A percentile compares a stretch with the other conserved stretches of the same genome.
Conservation (phyloP, 495 filamentous ascomycete species). For the Penicillium cataractarum region DNA sequence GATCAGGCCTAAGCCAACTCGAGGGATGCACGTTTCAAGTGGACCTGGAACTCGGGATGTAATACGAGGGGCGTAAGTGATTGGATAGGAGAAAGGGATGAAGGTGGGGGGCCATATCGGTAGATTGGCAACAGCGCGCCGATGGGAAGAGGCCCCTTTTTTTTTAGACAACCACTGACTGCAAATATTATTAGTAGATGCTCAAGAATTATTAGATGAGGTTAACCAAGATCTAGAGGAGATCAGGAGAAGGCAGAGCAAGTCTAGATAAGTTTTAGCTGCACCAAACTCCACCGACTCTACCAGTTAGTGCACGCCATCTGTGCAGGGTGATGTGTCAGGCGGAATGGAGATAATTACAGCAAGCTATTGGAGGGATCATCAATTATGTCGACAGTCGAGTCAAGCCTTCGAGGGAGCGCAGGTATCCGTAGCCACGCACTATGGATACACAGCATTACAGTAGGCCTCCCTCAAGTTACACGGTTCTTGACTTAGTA, state of each 20-base stretch:
- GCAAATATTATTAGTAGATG: not conserved
- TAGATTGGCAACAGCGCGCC: slow-evolving; percentile 10
- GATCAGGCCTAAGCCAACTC: slow-evolving; percentile 5
- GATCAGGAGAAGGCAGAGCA: not conserved
- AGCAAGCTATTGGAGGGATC: slow-evolving; percentile 20
- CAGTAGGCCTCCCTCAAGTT: not conserved
- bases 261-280: not conserved
- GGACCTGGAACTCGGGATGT: slow-evolving; percentile 11
- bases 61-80: slow-evolving; percentile 11
- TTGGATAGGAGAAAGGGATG: slow-evolving; percentile 2
- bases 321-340: not conserved
- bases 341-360: slow-evolving; percentile 4
- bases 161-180: not conserved
- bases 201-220: not conserved
- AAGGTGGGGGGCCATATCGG: slow-evolving; percentile 11
- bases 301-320: not conserved
- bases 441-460: not conserved
- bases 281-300: not conserved
- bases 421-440: slow-evolving; percentile 9
- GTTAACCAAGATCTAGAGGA: not conserved
- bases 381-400: slow-evolving; percentile 11
- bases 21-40: slow-evolving; percentile 12
- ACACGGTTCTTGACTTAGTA: not conserved
- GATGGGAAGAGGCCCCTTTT: slow-evolving; percentile 1
- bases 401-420: slow-evolving; percentile 22